Evolutionary conservation across 2,329 filamentous ascomycete genomes (phyloP).

Genomic region (Fusarium denticulatum): DNA sequence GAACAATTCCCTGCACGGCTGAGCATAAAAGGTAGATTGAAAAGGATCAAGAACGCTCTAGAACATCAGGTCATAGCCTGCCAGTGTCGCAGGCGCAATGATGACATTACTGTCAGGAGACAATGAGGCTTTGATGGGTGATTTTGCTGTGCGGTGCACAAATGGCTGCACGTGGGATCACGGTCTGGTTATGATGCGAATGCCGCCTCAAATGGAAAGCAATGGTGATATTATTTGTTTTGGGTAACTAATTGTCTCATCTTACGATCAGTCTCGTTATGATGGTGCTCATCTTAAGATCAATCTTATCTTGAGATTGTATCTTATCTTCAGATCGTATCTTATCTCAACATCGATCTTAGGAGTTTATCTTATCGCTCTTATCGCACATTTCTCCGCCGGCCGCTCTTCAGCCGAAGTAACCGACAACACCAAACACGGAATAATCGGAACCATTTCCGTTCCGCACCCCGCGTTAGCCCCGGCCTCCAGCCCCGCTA

Average conservation of each 20-base stretch:
- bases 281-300: too few species aligned
- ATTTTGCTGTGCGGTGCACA: neutral
- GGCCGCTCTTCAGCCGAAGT: neutral
- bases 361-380: neutral
- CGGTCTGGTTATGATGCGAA: too few species aligned
- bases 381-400: neutral
- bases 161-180: fast-evolving
- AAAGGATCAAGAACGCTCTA: neutral
- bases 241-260: too few species aligned
- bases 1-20: too few species aligned
- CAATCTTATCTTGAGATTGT: too few species aligned
- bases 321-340: too few species aligned
- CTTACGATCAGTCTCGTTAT: too few species aligned
- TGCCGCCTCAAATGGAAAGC: too few species aligned
- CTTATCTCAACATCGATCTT: too few species aligned
- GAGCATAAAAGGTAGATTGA: fast-evolving
- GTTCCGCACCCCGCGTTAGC: neutral
- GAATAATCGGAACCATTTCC: slow-evolving; percentile 2
- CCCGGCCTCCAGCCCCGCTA: slow-evolving; percentile 16
- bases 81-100: too few species aligned
- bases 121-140: neutral
- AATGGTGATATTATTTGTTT: too few species aligned
- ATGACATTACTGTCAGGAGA: neutral
- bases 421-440: neutral
- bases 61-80: too few species aligned